Percentiles rank a stretch among this genome's conserved stretches.
These are phyloP conservation scores for Stephanodiscus minutulus DNA, from an alignment of 108 stramenopile genomes.

Conservation along the genomic window DNA sequence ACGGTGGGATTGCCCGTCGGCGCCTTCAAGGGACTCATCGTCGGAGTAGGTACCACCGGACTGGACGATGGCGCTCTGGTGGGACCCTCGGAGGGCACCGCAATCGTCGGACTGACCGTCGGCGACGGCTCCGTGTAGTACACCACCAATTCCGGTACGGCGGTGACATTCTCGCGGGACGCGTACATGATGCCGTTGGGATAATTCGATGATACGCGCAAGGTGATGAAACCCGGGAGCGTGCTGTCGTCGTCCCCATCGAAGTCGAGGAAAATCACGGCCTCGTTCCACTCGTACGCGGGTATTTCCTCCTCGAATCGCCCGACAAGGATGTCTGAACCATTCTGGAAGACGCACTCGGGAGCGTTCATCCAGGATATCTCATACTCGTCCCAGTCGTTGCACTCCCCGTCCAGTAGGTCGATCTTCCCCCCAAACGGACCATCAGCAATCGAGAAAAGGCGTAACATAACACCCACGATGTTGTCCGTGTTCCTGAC, in stretches of 20 bases:
- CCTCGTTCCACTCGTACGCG: conserved; percentile 9
- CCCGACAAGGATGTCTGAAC: not conserved
- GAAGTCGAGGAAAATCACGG: not conserved
- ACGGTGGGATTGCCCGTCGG: conserved; percentile 3
- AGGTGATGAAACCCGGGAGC: not conserved
- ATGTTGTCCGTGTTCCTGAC: not conserved
- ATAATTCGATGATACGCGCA: conserved; percentile 9
- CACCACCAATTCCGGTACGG: conserved; percentile 7
- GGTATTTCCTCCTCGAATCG: not conserved
- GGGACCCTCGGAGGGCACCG: conserved; percentile 1
- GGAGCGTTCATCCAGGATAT: conserved; percentile 7
- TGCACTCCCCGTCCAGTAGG: conserved; percentile 1
- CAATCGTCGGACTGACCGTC: not conserved
- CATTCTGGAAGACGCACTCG: conserved; percentile 4
- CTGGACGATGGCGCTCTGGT: not conserved
- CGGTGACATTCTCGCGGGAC: conserved; percentile 3
- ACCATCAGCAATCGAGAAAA: not conserved
- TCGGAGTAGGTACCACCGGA: not conserved
- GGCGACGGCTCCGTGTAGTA: not conserved
- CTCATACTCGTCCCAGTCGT: not conserved
- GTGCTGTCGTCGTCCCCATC: too few relatives aligned
- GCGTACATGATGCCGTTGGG: conserved; percentile 7
- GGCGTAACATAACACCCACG: not conserved
- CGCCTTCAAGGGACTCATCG: not conserved
- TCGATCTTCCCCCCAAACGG: conserved; percentile 10